Percentiles rank a stretch among this genome's conserved stretches.
phyloP scores from a whole-genome alignment of 768 basidiomycete genomes.

The Hericium coralloides region DNA sequence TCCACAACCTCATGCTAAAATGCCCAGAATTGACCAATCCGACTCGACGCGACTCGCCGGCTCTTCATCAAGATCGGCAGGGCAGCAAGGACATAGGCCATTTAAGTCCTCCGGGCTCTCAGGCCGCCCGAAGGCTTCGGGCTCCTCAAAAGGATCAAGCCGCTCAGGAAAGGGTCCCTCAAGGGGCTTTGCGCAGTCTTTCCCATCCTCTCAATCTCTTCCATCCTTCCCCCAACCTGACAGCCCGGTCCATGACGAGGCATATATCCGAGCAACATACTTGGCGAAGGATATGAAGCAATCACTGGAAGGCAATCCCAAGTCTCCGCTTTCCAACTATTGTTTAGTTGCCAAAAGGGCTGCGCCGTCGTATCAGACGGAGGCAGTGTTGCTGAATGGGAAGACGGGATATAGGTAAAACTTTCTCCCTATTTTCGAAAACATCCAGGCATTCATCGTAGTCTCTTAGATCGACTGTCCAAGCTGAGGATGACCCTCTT shows the following conservation, averaged over 20 bases:
- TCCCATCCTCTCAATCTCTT: background rate
- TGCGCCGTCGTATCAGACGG: constrained; percentile 19
- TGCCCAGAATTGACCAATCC: background rate
- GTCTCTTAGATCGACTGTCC: constrained; percentile 8
- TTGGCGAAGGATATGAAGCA: constrained; percentile 20
- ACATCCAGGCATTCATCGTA: background rate
- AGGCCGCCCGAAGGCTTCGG: constrained; percentile 1
- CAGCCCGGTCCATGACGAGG: constrained; percentile 27
- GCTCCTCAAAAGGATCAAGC: background rate
- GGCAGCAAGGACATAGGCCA: no score
- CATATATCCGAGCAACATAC: constrained; percentile 23
- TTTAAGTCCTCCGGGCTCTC: background rate
- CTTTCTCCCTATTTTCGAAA: background rate
- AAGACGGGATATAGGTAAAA: constrained; percentile 38
- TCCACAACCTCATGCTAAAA: constrained; percentile 2
- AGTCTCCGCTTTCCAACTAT: constrained; percentile 42
- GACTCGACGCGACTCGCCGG: constrained; percentile 5
- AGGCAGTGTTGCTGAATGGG: constrained; percentile 22
- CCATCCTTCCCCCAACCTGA: constrained; percentile 4
- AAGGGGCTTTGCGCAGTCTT: background rate
- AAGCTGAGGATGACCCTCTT: constrained; percentile 14
- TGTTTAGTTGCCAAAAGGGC: constrained; percentile 10
- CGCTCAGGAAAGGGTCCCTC: background rate
- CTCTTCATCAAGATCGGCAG: constrained; percentile 2
- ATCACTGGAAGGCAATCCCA: constrained; percentile 35